Evolutionary conservation across 2,329 filamentous ascomycete species (phyloP).

Genomic region (Chaetoscypha palmicola): DNA sequence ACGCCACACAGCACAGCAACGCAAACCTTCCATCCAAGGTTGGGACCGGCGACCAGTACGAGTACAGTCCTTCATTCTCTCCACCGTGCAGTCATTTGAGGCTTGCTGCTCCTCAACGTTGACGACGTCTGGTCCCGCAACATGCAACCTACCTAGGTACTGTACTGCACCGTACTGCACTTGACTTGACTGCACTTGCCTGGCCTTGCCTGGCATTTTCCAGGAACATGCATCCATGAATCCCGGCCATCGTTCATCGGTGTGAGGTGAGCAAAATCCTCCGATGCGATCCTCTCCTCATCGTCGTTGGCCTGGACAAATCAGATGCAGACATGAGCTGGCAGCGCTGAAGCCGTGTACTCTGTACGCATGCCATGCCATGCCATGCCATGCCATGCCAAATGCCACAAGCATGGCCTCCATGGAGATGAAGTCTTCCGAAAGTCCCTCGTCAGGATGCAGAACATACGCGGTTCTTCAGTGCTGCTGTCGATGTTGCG

Average conservation of each 20-base stretch:
- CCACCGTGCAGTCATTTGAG: too few relatives aligned
- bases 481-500: slow-evolving; percentile 10
- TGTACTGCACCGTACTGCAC: too few relatives aligned
- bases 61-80: too few relatives aligned
- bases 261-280: slow-evolving; percentile 1
- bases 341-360: background rate
- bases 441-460: too few relatives aligned
- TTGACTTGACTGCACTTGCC: too few relatives aligned
- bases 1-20: too few relatives aligned
- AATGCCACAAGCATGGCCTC: background rate
- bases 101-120: background rate
- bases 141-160: background rate
- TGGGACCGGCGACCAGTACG: too few relatives aligned
- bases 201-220: background rate
- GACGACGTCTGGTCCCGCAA: background rate
- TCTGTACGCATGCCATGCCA: background rate
- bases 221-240: background rate
- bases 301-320: background rate
- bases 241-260: background rate
- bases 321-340: slow-evolving; percentile 6
- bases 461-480: too few relatives aligned
- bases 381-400: background rate
- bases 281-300: slow-evolving; percentile 1
- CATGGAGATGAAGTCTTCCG: background rate
- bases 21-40: too few relatives aligned